phyloP scores from a whole-genome alignment of 208 protist genomes.

The Crithidia thermophila region DNA sequence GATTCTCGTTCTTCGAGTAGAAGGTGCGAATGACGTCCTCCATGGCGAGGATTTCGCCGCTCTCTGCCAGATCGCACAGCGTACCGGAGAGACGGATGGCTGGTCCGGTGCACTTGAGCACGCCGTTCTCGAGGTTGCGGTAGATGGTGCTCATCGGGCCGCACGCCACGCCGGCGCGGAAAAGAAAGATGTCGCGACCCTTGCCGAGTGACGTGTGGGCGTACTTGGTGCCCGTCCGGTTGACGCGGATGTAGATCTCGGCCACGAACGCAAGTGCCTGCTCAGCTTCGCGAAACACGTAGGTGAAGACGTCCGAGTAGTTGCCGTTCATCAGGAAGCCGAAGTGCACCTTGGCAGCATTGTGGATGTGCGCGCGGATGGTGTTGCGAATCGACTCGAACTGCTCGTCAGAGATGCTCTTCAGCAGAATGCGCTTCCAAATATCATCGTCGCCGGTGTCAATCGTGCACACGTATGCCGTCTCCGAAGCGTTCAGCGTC shows the following conservation, averaged over 20 bases:
- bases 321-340: slow-evolving; percentile 89
- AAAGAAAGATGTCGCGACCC: slow-evolving; percentile 52
- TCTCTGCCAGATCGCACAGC: slow-evolving; percentile 67
- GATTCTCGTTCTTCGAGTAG: slow-evolving; percentile 68
- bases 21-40: slow-evolving; percentile 75
- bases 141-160: slow-evolving; percentile 71
- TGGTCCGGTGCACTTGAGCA: slow-evolving; percentile 71
- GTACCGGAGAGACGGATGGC: slow-evolving; percentile 70
- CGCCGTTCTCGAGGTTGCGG: slow-evolving; percentile 49
- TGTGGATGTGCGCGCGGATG: slow-evolving; percentile 52
- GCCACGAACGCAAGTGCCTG: slow-evolving; percentile 77
- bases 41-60: slow-evolving; percentile 79
- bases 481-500: slow-evolving; percentile 60
- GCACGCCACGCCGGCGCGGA: slow-evolving; percentile 68
- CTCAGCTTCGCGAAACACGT: slow-evolving; percentile 81
- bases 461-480: slow-evolving; percentile 73
- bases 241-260: slow-evolving; percentile 74
- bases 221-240: slow-evolving; percentile 74
- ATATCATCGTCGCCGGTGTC: slow-evolving; percentile 69
- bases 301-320: slow-evolving; percentile 75
- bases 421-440: slow-evolving; percentile 49
- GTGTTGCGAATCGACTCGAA: slow-evolving; percentile 48
- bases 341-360: slow-evolving; percentile 57
- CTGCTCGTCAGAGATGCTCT: slow-evolving; percentile 50
- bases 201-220: slow-evolving; percentile 35